These are phyloP conservation scores for Durio zibethinus DNA, from an alignment of 345 rosid genomes.

Conservation along the genomic window DNA sequence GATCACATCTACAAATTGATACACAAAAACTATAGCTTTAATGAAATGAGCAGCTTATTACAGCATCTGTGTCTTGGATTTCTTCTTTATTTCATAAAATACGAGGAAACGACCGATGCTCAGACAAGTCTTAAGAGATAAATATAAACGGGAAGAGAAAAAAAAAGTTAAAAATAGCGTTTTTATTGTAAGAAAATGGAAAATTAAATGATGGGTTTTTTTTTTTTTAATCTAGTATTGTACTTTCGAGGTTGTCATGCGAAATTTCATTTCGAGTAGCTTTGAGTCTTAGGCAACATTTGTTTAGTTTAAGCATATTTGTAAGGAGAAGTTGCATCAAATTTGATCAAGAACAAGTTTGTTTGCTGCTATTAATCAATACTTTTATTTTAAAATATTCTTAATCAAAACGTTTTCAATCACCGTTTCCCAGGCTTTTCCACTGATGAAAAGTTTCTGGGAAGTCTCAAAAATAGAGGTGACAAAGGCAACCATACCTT, in stretches of 20 bases:
- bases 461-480: background rate
- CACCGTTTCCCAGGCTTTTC: too few relatives aligned
- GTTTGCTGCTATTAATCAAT: too few relatives aligned
- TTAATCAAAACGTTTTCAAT: too few relatives aligned
- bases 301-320: too few relatives aligned
- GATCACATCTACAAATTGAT: background rate
- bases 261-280: too few relatives aligned
- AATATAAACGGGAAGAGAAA: background rate
- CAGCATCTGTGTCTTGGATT: conserved; percentile 21
- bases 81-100: conserved; percentile 22
- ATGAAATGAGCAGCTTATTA: conserved; percentile 19
- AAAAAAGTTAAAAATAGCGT: background rate
- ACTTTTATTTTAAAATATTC: too few relatives aligned
- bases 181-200: background rate
- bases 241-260: too few relatives aligned
- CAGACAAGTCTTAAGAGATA: conserved; percentile 2
- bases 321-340: too few relatives aligned
- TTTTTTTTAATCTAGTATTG: too few relatives aligned
- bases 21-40: background rate
- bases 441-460: background rate
- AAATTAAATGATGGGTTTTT: background rate
- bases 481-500: background rate
- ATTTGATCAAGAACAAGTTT: too few relatives aligned
- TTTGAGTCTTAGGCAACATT: too few relatives aligned
- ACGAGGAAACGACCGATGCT: conserved; percentile 21